Evolutionary conservation across 345 rosid species (phyloP).

Genomic region (Camelina neglecta): DNA sequence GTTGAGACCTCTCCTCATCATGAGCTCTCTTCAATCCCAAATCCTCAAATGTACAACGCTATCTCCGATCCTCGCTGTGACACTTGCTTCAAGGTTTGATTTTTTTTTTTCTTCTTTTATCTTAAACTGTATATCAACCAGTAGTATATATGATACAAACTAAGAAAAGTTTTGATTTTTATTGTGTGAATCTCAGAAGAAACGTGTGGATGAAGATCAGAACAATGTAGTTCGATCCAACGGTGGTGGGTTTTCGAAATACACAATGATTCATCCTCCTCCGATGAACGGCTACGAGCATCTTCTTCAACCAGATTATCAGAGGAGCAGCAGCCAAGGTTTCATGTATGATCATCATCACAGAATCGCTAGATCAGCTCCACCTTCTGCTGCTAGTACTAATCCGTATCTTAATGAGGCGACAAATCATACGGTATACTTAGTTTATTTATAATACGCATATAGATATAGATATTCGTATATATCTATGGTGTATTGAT

Average conservation of each 20-base stretch:
- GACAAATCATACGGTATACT: conserved; percentile 35
- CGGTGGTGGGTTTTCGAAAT: conserved; percentile 46
- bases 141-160: neutral
- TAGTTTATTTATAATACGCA: neutral
- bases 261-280: conserved; percentile 30
- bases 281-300: conserved; percentile 41
- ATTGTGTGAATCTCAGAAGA: conserved; percentile 51
- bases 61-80: conserved; percentile 47
- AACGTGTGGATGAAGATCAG: conserved; percentile 47
- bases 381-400: conserved; percentile 7
- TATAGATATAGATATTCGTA: neutral
- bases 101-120: neutral
- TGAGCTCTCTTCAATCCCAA: conserved; percentile 96
- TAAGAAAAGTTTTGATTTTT: conserved; percentile 18
- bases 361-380: conserved; percentile 29
- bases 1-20: conserved; percentile 46
- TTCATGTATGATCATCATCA: conserved; percentile 32
- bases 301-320: conserved; percentile 28
- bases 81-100: conserved; percentile 61
- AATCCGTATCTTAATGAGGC: conserved; percentile 29
- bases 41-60: conserved; percentile 44
- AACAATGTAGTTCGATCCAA: conserved; percentile 40
- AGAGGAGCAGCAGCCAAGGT: conserved; percentile 16
- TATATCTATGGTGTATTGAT: neutral
- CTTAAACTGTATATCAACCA: neutral